Base-by-base conservation (phyloP, 805 yeast species). In the Groenewaldozyma salmanticensis region DNA sequence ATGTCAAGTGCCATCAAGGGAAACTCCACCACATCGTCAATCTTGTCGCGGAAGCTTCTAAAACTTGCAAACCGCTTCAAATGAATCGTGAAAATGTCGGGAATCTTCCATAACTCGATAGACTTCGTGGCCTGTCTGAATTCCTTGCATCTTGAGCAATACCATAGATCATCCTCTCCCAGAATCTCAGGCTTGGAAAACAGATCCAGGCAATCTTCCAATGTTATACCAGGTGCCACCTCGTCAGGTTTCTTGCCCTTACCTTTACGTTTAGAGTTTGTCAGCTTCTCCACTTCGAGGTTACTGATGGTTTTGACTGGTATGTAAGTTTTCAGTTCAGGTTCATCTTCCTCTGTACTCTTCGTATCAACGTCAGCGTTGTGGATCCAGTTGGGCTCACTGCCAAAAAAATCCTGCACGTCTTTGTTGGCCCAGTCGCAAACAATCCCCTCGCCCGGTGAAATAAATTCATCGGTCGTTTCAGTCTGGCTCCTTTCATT, bases 131-230 rank as follows among this genome's bases (percentile, higher is more conserved):
- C 97, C 51, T 83, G 86, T 44, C 87, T 74, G 53, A 86, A 95
- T 39, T 83, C 92, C 53, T 82, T 77, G 65, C 98, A 90, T 9
- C 67, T 63, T 1, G 96, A 94, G 59, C 98, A 90, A 53, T 79
- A 88, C 97, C 97, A 90, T 27, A 86, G 67, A 60, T 90, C 97
- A 40, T 85, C 80, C 38, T 84, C 81, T 11, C 96, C 85, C 35
- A 90, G 67, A 2, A 87, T 75, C 58, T 90, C 98, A 0, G 94
- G 80, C 38, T 75, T 72, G 16, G 94, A 75, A 53, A 90, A 90
- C 44, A 76, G 56, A 17, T 72, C 70, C 35, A 90, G 58, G 55
- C 97, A 90, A 51, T 83, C 90, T 47, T 76, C 73, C 16, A 90
- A 67, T 0, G 82, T 66, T 17, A 80, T 71, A 1, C 46, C 49